Evolutionary conservation across 257 asterid species (phyloP).

Genomic region (Petrea volubilis): DNA sequence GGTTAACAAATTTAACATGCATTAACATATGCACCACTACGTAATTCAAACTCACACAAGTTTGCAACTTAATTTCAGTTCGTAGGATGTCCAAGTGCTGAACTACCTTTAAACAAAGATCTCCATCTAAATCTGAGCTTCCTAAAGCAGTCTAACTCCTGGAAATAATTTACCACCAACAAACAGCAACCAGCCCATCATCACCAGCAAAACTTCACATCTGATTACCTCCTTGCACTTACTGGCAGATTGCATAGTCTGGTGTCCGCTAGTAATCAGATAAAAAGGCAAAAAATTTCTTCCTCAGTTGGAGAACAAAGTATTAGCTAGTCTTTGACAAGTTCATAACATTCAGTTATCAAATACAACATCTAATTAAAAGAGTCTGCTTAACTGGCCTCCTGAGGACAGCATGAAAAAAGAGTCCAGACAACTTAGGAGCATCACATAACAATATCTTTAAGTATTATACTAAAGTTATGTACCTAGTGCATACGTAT

Average conservation of each 20-base stretch:
- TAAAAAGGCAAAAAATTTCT: too few species aligned
- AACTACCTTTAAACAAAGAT: too few species aligned
- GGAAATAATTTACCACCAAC: too few species aligned
- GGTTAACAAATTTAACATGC: constrained; percentile 24
- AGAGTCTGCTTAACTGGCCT: neutral
- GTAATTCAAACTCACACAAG: constrained; percentile 2
- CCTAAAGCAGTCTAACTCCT: too few species aligned
- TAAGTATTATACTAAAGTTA: constrained; percentile 14
- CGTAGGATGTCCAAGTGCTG: too few species aligned
- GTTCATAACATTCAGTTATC: constrained; percentile 22
- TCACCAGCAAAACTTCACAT: too few species aligned
- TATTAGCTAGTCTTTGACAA: constrained; percentile 28
- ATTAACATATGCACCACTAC: constrained; percentile 4
- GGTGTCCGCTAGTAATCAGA: too few species aligned
- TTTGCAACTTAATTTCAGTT: constrained; percentile 9
- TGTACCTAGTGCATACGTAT: constrained; percentile 89
- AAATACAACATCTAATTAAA: constrained; percentile 4
- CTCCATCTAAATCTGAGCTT: too few species aligned
- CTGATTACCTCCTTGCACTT: too few species aligned
- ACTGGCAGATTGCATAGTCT: too few species aligned
- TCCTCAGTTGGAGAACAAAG: too few species aligned
- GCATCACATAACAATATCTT: neutral
- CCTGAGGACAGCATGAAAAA: constrained; percentile 8
- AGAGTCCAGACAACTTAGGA: constrained; percentile 11
- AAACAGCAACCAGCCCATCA: too few species aligned